Conservation (phyloP, 306 rosid genomes). For the Psophocarpus tetragonolobus region DNA sequence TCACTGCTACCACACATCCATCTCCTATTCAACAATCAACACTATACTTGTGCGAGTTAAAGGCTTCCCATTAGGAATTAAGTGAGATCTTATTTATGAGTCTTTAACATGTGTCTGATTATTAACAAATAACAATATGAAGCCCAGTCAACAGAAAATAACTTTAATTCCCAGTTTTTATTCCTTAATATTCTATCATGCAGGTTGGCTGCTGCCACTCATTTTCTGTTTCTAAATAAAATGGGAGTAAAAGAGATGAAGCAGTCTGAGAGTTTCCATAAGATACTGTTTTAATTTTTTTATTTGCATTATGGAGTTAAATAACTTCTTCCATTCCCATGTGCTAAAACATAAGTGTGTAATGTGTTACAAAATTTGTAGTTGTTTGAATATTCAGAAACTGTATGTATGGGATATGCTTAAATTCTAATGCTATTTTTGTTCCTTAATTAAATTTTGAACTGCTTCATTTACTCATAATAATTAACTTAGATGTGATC, state of each 20-base stretch:
- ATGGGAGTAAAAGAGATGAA: not conserved
- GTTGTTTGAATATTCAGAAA: not conserved
- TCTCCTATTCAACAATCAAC: not conserved
- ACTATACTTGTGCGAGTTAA: not conserved
- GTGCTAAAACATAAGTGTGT: slow-evolving; percentile 10
- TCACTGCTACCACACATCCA: not conserved
- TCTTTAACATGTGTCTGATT: not conserved
- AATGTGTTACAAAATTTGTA: not conserved
- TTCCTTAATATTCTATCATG: slow-evolving; percentile 6
- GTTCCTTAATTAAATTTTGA: not conserved
- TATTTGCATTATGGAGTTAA: not conserved
- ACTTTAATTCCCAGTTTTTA: not conserved
- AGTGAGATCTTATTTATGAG: not conserved
- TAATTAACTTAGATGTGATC: not conserved
- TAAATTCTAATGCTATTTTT: not conserved
- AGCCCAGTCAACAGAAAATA: not conserved
- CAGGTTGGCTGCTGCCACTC: not conserved
- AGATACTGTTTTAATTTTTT: not conserved
- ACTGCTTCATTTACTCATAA: not conserved
- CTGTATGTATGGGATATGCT: not conserved
- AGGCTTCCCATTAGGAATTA: not conserved
- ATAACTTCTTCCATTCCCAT: not conserved
- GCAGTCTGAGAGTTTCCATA: not conserved
- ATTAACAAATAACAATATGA: not conserved
- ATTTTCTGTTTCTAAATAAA: not conserved